phyloP scores from a whole-genome alignment of 768 basidiomycete genomes.

The Megacollybia marginata region DNA sequence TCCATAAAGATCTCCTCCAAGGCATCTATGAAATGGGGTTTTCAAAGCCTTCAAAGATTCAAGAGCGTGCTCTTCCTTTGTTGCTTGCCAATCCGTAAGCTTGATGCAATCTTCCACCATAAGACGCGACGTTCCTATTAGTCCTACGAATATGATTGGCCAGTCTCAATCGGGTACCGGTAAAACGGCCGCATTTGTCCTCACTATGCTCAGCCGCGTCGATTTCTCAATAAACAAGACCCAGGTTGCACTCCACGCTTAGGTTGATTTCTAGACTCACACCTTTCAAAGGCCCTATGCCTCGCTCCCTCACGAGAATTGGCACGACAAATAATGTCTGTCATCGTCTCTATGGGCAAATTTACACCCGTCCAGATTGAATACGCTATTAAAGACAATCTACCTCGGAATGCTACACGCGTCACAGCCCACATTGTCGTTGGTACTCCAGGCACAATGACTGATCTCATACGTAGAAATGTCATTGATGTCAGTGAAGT shows the following conservation, averaged over 20 bases:
- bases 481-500: constrained; percentile 76
- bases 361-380: constrained; percentile 90
- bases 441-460: constrained; percentile 94
- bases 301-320: constrained; percentile 97
- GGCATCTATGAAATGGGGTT: constrained; percentile 95
- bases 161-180: constrained; percentile 99
- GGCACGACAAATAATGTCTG: constrained; percentile 95
- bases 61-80: constrained; percentile 91
- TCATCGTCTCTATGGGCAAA: constrained; percentile 90
- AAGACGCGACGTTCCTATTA: constrained; percentile 24
- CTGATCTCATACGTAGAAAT: constrained; percentile 71
- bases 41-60: constrained; percentile 97
- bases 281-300: constrained; percentile 69
- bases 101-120: constrained; percentile 4
- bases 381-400: constrained; percentile 89
- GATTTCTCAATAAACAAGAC: constrained; percentile 78
- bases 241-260: constrained; percentile 44
- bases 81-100: constrained; percentile 83
- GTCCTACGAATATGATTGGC: constrained; percentile 98
- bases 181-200: constrained; percentile 96
- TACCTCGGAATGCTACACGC: constrained; percentile 53
- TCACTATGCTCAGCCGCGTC: constrained; percentile 94
- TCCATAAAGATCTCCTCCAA: constrained; percentile 83
- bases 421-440: constrained; percentile 89
- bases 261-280: background rate